phyloP scores from a whole-genome alignment of 768 basidiomycete genomes.

The Hemileccinum impolitum region DNA sequence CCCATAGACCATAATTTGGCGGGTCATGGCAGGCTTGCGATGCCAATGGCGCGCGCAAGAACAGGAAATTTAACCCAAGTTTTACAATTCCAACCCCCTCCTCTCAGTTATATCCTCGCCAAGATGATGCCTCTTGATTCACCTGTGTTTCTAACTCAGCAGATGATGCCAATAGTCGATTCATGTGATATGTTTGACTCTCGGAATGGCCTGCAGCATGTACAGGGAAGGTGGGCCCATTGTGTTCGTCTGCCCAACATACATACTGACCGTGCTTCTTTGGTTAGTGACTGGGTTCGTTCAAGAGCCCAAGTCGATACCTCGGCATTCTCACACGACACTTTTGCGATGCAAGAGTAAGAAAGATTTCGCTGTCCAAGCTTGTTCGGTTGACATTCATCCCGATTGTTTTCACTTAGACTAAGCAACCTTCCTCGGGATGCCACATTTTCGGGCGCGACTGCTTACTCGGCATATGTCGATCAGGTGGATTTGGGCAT shows the following conservation, averaged over 20 bases:
- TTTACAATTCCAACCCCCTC: too few relatives aligned
- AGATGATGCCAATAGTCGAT: too few relatives aligned
- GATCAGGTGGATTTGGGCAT: neutral
- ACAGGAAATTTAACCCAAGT: too few relatives aligned
- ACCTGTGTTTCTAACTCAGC: too few relatives aligned
- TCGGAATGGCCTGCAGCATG: neutral
- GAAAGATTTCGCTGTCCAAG: neutral
- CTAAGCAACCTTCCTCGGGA: neutral
- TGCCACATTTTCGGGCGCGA: neutral
- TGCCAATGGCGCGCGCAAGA: neutral
- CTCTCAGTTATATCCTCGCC: neutral
- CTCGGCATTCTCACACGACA: neutral
- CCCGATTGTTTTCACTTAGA: neutral
- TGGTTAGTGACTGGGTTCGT: neutral
- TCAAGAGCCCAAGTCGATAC: neutral
- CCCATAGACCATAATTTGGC: neutral
- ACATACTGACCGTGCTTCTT: too few relatives aligned
- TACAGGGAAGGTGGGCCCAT: neutral
- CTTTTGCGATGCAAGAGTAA: neutral
- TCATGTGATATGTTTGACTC: too few relatives aligned
- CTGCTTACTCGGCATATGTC: neutral
- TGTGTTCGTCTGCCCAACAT: neutral
- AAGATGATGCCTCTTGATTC: neutral
- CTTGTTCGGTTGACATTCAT: neutral
- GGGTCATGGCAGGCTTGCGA: constrained; percentile 11